These are phyloP conservation scores for Globisporangium polare DNA, from an alignment of 352 stramenopile species.

Conservation along the genomic window DNA sequence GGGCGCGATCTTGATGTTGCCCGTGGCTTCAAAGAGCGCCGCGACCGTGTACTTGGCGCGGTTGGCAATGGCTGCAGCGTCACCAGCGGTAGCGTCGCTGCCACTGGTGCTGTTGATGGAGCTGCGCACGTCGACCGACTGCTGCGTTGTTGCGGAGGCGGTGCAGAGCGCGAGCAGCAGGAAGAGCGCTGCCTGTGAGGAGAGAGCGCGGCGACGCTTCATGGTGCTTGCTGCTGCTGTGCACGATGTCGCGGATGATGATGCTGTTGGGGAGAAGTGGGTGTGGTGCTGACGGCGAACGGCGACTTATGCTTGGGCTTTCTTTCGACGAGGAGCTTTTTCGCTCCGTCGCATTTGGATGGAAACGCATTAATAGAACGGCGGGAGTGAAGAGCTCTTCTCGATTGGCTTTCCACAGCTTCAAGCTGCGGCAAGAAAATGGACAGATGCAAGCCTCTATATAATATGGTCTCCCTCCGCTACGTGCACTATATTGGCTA, in stretches of 20 bases:
- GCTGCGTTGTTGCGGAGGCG: neutral
- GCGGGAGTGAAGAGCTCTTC: neutral
- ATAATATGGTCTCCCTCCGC: too few relatives aligned
- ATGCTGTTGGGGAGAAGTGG: neutral
- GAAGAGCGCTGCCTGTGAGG: neutral
- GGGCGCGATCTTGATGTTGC: constrained; percentile 26
- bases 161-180: neutral
- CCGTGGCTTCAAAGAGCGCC: constrained; percentile 9
- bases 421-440: constrained; percentile 8
- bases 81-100: neutral
- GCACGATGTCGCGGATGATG: neutral
- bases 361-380: constrained; percentile 3
- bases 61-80: neutral
- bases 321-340: too few relatives aligned
- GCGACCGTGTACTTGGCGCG: constrained; percentile 7
- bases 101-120: constrained; percentile 4
- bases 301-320: neutral
- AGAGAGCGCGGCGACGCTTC: neutral
- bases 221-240: neutral
- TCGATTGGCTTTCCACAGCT: constrained; percentile 1
- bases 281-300: neutral
- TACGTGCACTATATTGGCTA: too few relatives aligned
- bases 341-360: neutral
- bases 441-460: neutral
- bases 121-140: neutral